These are phyloP conservation scores for Dipodascus geniculatus DNA, from an alignment of 805 yeast species.

Conservation along the genomic window DNA sequence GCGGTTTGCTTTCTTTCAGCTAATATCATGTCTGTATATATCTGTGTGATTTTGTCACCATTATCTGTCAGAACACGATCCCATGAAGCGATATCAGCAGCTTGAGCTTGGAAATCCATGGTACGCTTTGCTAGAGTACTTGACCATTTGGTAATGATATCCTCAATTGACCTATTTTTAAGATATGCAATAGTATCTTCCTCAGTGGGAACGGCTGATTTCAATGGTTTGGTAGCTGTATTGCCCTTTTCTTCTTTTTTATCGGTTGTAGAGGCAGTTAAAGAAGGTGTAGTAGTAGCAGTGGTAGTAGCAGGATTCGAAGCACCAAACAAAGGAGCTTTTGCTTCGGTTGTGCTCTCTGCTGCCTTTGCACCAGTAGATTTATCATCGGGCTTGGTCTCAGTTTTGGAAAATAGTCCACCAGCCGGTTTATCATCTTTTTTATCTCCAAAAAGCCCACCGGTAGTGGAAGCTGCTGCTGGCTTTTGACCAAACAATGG, in stretches of 20 bases:
- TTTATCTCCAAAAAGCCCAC: slow-evolving; percentile 6
- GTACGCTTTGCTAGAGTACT: slow-evolving; percentile 66
- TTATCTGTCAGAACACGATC: slow-evolving; percentile 74
- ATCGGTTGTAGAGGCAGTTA: slow-evolving; percentile 10
- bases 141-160: slow-evolving; percentile 87
- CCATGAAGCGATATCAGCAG: slow-evolving; percentile 71
- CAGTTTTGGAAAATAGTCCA: slow-evolving; percentile 19
- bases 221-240: slow-evolving; percentile 11
- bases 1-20: slow-evolving; percentile 80
- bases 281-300: not conserved
- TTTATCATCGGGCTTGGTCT: not conserved
- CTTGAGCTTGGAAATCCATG: slow-evolving; percentile 60
- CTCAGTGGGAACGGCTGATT: slow-evolving; percentile 35
- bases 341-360: not conserved
- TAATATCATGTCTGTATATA: slow-evolving; percentile 63
- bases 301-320: slow-evolving; percentile 8
- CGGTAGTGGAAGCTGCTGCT: slow-evolving; percentile 4
- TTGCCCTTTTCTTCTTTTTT: slow-evolving; percentile 3
- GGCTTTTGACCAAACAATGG: slow-evolving; percentile 7
- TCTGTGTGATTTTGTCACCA: slow-evolving; percentile 69
- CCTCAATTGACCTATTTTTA: slow-evolving; percentile 87
- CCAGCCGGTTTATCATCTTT: slow-evolving; percentile 10
- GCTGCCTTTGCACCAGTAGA: not conserved
- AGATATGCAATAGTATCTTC: slow-evolving; percentile 43
- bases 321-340: slow-evolving; percentile 2